These are phyloP conservation scores for Schoenoplectus triqueter DNA, from an alignment of 202 grass and related monocot species.

Conservation along the genomic window DNA sequence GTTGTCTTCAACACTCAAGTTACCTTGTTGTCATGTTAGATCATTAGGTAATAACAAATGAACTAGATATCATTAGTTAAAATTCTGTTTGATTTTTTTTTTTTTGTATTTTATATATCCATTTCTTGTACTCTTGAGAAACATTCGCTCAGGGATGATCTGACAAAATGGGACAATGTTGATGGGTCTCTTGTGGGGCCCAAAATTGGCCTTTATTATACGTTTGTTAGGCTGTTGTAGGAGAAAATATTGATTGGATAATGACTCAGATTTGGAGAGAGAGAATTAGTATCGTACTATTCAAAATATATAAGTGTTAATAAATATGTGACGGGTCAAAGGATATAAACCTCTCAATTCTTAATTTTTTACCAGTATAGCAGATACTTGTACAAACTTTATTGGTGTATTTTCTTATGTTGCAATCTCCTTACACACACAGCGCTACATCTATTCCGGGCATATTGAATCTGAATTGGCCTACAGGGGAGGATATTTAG, in stretches of 20 bases:
- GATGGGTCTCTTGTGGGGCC: not conserved
- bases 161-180: not conserved
- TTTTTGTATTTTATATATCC: not conserved
- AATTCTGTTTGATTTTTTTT: not conserved
- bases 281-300: not conserved
- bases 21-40: not conserved
- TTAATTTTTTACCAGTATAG: too few relatives aligned
- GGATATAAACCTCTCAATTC: not conserved
- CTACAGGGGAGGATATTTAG: not conserved
- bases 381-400: not conserved
- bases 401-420: too few relatives aligned
- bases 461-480: not conserved
- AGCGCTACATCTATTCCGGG: not conserved
- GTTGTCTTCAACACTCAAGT: not conserved
- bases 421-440: not conserved
- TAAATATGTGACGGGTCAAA: not conserved
- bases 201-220: not conserved
- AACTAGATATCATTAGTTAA: not conserved
- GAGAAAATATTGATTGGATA: constrained; percentile 44
- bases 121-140: too few relatives aligned
- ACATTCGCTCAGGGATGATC: not conserved
- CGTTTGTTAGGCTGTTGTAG: constrained; percentile 35
- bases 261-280: constrained; percentile 33
- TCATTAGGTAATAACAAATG: not conserved
- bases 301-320: too few relatives aligned